phyloP scores from a whole-genome alignment of 2,329 filamentous ascomycete species.

The Fusarium camptoceras region DNA sequence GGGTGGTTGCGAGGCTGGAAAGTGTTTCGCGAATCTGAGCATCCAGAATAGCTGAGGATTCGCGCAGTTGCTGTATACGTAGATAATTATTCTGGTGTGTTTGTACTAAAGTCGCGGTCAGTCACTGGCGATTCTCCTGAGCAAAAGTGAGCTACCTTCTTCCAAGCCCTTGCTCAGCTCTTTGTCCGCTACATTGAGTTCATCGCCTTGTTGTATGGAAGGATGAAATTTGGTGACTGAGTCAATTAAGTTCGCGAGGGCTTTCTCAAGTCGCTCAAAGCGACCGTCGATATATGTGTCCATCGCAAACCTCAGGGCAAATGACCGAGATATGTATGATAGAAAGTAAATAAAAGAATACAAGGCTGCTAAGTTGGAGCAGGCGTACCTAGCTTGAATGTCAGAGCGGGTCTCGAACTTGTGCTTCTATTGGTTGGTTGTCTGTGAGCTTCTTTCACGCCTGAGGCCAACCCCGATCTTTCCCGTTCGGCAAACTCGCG shows the following conservation, averaged over 20 bases:
- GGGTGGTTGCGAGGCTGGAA: constrained; percentile 75
- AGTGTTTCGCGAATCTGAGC: constrained; percentile 78
- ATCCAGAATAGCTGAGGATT: constrained; percentile 74
- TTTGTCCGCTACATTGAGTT: constrained; percentile 77
- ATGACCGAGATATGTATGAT: background rate
- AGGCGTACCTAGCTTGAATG: constrained; percentile 42
- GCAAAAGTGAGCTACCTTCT: constrained; percentile 61
- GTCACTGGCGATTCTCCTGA: background rate
- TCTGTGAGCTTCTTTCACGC: constrained; percentile 32
- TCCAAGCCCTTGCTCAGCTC: constrained; percentile 74
- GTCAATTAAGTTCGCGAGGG: constrained; percentile 77
- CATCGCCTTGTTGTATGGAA: constrained; percentile 72
- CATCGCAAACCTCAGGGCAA: constrained; percentile 57
- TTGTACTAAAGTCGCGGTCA: constrained; percentile 64
- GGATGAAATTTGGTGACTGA: constrained; percentile 87
- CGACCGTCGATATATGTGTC: constrained; percentile 70
- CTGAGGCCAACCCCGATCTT: constrained; percentile 53
- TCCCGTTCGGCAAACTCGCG: constrained; percentile 53
- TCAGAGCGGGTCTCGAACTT: constrained; percentile 22
- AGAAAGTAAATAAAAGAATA: constrained; percentile 22
- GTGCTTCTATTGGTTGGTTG: constrained; percentile 22
- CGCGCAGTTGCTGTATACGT: constrained; percentile 75
- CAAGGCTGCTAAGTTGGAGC: constrained; percentile 23
- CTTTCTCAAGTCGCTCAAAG: constrained; percentile 75
- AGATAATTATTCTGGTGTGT: constrained; percentile 79